A percentile compares a stretch with the other conserved stretches of the same genome.
Evolutionary conservation across 768 basidiomycete species (phyloP).

Genomic region (Lepiota brunneoincarnata): DNA sequence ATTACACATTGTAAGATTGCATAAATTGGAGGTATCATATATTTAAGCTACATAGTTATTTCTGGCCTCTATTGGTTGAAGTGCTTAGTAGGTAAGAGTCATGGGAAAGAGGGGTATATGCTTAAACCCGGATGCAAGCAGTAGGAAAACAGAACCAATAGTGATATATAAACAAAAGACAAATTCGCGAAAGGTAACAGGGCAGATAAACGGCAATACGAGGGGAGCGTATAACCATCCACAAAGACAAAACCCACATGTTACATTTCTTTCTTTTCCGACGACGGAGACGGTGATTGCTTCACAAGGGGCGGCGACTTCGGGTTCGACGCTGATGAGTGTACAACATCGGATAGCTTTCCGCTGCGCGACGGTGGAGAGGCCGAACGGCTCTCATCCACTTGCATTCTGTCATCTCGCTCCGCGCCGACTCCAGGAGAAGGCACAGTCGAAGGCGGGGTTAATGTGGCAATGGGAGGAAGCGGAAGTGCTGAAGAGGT

Average conservation of each 20-base stretch:
- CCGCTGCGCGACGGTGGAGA: slow-evolving; percentile 47
- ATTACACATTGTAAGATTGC: too few species aligned
- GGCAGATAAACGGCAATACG: slow-evolving; percentile 14
- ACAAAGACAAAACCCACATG: neutral
- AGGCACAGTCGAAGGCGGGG: slow-evolving; percentile 55
- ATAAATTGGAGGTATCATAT: neutral
- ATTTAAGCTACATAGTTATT: slow-evolving; percentile 9
- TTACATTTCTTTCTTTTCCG: slow-evolving; percentile 38
- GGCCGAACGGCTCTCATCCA: slow-evolving; percentile 46
- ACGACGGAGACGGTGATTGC: slow-evolving; percentile 53
- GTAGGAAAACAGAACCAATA: neutral
- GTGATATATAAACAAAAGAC: slow-evolving; percentile 1
- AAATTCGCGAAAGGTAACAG: slow-evolving; percentile 11
- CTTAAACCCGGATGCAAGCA: slow-evolving; percentile 2
- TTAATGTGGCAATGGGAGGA: slow-evolving; percentile 69
- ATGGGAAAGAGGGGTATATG: neutral
- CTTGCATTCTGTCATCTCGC: slow-evolving; percentile 54
- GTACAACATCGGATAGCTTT: slow-evolving; percentile 52
- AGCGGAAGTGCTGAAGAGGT: slow-evolving; percentile 46
- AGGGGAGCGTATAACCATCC: slow-evolving; percentile 9
- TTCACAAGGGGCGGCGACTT: slow-evolving; percentile 53
- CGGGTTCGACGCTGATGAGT: slow-evolving; percentile 30
- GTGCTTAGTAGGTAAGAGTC: slow-evolving; percentile 1
- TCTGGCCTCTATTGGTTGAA: neutral
- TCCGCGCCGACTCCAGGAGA: slow-evolving; percentile 44